These are phyloP conservation scores for Coemansia sp. DNA, from an alignment of 192 early-diverging fungal species.

Conservation along the genomic window DNA sequence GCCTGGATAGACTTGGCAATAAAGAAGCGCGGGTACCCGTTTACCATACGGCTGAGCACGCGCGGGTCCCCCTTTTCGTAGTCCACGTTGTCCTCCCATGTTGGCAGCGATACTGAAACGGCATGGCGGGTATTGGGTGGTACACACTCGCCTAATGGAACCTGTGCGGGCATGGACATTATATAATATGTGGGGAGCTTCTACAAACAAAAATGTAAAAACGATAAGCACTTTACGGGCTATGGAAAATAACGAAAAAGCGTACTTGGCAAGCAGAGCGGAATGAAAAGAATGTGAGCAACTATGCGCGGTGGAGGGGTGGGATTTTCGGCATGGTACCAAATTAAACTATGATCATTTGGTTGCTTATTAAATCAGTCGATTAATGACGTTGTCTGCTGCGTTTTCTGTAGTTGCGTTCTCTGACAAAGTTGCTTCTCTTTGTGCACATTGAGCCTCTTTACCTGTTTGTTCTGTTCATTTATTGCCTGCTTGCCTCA, in stretches of 20 bases:
- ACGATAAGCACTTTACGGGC: not conserved
- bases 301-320: not conserved
- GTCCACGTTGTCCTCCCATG: conserved; percentile 85
- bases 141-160: conserved; percentile 67
- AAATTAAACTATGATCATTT: conserved; percentile 10
- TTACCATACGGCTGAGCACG: conserved; percentile 68
- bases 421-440: not conserved
- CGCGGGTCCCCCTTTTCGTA: conserved; percentile 86
- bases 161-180: conserved; percentile 11
- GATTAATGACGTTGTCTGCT: conserved; percentile 42
- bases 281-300: not conserved
- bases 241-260: not conserved
- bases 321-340: conserved; percentile 13
- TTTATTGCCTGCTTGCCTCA: not conserved
- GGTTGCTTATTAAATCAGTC: conserved; percentile 8
- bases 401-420: not conserved
- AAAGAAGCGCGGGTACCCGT: conserved; percentile 95
- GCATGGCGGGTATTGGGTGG: conserved; percentile 76
- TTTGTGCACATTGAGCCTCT: not conserved
- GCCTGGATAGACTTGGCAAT: conserved; percentile 55
- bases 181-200: too few species aligned
- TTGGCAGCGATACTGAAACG: conserved; percentile 88
- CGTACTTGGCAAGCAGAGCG: not conserved
- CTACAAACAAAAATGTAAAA: too few species aligned
- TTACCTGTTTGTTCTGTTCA: not conserved